A percentile compares a stretch with the other conserved stretches of the same genome.
Evolutionary conservation across 192 early-diverging fungal genomes (phyloP).

Genomic region (Backusella luteola): DNA sequence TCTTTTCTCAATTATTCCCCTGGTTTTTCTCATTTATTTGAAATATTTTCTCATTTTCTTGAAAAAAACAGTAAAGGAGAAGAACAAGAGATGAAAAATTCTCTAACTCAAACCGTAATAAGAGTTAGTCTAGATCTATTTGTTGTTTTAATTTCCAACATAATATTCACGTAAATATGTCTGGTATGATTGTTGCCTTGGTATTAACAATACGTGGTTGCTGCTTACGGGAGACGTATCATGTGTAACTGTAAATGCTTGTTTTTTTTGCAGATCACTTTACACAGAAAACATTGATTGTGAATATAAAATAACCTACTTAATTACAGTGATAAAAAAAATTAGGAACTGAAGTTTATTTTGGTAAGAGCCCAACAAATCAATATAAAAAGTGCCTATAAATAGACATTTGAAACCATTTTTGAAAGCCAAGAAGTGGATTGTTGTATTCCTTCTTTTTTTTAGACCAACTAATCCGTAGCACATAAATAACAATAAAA

Average conservation of each 20-base stretch:
- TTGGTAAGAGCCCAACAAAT: background rate
- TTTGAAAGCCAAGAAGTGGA: background rate
- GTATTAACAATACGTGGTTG: too few species aligned
- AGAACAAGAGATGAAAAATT: background rate
- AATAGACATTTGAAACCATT: background rate
- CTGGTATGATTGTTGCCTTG: too few species aligned
- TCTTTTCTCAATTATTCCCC: too few species aligned
- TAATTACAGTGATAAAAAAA: background rate
- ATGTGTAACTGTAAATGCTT: background rate
- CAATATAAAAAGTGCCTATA: background rate
- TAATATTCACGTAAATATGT: too few species aligned
- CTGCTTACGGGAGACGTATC: too few species aligned
- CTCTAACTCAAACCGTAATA: too few species aligned
- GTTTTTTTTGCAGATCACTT: background rate
- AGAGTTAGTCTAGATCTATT: too few species aligned
- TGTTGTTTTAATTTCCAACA: too few species aligned
- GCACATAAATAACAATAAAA: background rate
- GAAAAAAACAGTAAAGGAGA: background rate
- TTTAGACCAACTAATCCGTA: background rate
- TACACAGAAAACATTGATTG: background rate
- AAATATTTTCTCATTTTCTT: too few species aligned
- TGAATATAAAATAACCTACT: background rate
- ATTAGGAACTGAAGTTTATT: background rate
- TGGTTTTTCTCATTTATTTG: too few species aligned
- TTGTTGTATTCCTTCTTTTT: background rate